Base-by-base conservation (phyloP, 176 grass and related monocot genomes). In the Panicum miliaceum region DNA sequence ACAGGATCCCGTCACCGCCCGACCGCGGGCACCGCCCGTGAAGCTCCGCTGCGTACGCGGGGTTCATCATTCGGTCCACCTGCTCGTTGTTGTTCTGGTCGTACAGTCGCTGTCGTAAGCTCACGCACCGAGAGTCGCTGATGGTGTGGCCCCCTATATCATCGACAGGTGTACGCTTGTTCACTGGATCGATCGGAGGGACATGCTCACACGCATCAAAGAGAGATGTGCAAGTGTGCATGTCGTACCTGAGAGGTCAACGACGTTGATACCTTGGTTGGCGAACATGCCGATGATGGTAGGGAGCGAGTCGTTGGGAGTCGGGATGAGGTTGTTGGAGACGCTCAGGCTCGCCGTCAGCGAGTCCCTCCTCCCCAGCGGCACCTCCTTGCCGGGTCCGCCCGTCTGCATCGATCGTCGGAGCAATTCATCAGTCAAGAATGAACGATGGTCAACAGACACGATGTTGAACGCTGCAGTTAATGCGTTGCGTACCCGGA, bases 251-350 rank as follows among this genome's bases (percentile, higher is more conserved):
- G 89, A 94, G 48, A 94, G 89, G 81, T 94, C 92, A 50, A 82
- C 80, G 59, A 94, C 4, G 89, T 94, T 81, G 4, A 94, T 89
- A 6, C 87, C 87, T 9, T 94, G 85, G 87, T 91, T 91, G 32
- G 50, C 82, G 92, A 94, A 94, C 89, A 92, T 94, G 89, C 34
- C 66, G 71, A 89, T 59, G 84, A 94, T 90, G 92, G 83, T 94
- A 3, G 86, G 71, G 10, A 90, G 85, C 0, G 86, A 81, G 92
- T 94, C 84, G 82, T 94, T 94, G 58, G 92, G 92, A 2, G 92
- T 89, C 5, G 92, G 92, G 80, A 94, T 94, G 71, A 91, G 87
- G 89, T 91, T 86, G 87, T 94, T 94, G 57, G 92, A 91, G 29
- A 89, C 89, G 65, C 84, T 86, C 45, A 91, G 79, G 81, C 92